phyloP scores from a whole-genome alignment of 2,329 filamentous ascomycete genomes.

The Penicillium sp. region DNA sequence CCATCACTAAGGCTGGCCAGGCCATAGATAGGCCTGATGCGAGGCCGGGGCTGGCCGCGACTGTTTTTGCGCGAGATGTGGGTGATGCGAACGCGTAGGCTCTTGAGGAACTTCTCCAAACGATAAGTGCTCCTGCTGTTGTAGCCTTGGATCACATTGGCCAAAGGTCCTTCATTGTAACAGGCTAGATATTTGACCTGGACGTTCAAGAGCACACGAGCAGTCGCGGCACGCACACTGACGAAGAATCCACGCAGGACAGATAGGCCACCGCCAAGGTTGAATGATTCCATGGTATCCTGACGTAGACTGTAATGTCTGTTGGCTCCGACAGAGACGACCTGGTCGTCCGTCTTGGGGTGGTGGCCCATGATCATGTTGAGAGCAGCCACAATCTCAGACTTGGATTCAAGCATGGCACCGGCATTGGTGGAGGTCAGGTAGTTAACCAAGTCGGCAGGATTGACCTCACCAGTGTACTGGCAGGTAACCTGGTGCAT shows the following conservation, averaged over 20 bases:
- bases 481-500: slow-evolving; percentile 40
- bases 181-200: slow-evolving; percentile 63
- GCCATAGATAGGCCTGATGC: slow-evolving; percentile 49
- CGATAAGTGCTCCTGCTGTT: slow-evolving; percentile 22
- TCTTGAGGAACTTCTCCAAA: slow-evolving; percentile 40
- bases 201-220: slow-evolving; percentile 60
- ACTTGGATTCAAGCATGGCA: slow-evolving; percentile 45
- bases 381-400: slow-evolving; percentile 56
- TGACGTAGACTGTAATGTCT: slow-evolving; percentile 51
- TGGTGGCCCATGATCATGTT: slow-evolving; percentile 58
- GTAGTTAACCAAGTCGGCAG: slow-evolving; percentile 48
- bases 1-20: slow-evolving; percentile 48
- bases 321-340: slow-evolving; percentile 54
- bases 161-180: slow-evolving; percentile 51
- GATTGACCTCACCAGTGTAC: slow-evolving; percentile 35
- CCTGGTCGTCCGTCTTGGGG: slow-evolving; percentile 43
- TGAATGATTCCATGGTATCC: slow-evolving; percentile 32
- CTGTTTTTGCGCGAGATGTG: slow-evolving; percentile 44
- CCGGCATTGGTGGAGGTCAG: slow-evolving; percentile 38
- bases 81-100: slow-evolving; percentile 42
- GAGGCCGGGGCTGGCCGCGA: slow-evolving; percentile 33
- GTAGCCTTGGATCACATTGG: slow-evolving; percentile 35
- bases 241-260: slow-evolving; percentile 63
- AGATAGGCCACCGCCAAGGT: slow-evolving; percentile 54
- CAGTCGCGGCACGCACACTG: slow-evolving; percentile 60